These are phyloP conservation scores for Penicillium ucsense DNA, from an alignment of 495 filamentous ascomycete genomes.

Conservation along the genomic window DNA sequence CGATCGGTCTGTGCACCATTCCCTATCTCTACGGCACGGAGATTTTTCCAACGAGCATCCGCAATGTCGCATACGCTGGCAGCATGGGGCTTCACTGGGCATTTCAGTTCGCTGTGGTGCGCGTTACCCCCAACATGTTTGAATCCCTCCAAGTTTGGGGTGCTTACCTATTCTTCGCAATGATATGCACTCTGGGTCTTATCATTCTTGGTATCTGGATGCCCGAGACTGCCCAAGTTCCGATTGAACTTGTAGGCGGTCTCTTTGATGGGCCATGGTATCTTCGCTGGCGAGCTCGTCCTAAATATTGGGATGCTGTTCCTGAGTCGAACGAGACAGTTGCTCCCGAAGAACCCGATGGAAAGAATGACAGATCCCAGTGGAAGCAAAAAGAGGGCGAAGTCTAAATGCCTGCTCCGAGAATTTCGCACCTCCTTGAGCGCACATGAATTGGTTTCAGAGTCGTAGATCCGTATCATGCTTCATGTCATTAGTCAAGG, in stretches of 20 bases:
- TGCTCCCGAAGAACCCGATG: neutral
- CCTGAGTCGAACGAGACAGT: constrained; percentile 1
- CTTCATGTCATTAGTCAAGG: no score
- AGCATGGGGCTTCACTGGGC: constrained; percentile 40
- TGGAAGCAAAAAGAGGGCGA: no score
- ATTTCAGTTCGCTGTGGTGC: constrained; percentile 41
- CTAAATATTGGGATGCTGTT: constrained; percentile 6
- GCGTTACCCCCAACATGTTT: constrained; percentile 40
- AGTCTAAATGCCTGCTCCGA: no score
- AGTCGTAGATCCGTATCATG: no score
- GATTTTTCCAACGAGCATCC: constrained; percentile 38
- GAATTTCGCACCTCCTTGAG: no score
- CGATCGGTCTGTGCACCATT: constrained; percentile 41
- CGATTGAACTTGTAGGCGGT: constrained; percentile 38
- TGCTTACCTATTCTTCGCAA: constrained; percentile 37
- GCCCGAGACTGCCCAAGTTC: constrained; percentile 37
- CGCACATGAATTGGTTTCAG: no score
- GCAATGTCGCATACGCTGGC: constrained; percentile 32
- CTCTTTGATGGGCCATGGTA: constrained; percentile 37
- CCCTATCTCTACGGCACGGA: constrained; percentile 40
- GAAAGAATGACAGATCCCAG: neutral
- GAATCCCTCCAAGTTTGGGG: constrained; percentile 33
- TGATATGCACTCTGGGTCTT: constrained; percentile 30
- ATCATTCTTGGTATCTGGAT: constrained; percentile 36
- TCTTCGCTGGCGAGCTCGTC: constrained; percentile 28